Evolutionary conservation across 2,329 filamentous ascomycete species (phyloP), one percentile per base, ranked within the genome.

Genomic region (Colletotrichum camelliae): DNA sequence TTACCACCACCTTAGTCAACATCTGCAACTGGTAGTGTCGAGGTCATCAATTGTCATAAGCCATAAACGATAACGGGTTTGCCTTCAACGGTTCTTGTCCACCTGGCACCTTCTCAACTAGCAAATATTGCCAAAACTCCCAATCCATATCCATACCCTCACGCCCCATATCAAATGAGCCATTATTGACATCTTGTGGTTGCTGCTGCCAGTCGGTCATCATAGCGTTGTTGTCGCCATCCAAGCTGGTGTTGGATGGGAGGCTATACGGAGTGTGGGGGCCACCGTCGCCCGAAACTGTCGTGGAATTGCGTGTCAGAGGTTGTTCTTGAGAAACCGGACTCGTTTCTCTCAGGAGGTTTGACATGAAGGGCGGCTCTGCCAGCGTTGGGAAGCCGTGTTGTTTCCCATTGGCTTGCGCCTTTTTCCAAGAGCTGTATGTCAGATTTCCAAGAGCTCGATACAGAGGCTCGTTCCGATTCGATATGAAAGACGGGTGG

Each of bases 401-500:
- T 4, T 16, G 29, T 1, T 43, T 27, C 3, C 16, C 37, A 4
- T 8, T 35, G 12, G 21, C 48, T 2, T 61, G 21, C 1, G 33
- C n/a, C 7, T 31, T 62, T 29, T 82, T 86, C 90, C 90, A 92
- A 0, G 88, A 89, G 76, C 86, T 87, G 70, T 91, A 82, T 2
- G 87, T 83, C 29, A 88, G 86, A 29, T 87, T 83, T 4, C 87
- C 89, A 16, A 90, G 85, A 1, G 84, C 83, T 3, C 83, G 78
- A 5, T 70, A 58, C 7, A 72, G 39, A 13, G 64, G 35, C 21
- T 66, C 48, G 2, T 27, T 7, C 4, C 35, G 31, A n/a, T 64
- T 68, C 7, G 57, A 37, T 16, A 61, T 39, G 43, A 77, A 67
- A n/a, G 60, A 57, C 2, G 74, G 69, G 5, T 72, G 76, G 33